Percentiles rank a stretch among this genome's conserved stretches.
Evolutionary conservation across 179 eudicot species (phyloP).

Genomic region (Carnegiea gigantea): DNA sequence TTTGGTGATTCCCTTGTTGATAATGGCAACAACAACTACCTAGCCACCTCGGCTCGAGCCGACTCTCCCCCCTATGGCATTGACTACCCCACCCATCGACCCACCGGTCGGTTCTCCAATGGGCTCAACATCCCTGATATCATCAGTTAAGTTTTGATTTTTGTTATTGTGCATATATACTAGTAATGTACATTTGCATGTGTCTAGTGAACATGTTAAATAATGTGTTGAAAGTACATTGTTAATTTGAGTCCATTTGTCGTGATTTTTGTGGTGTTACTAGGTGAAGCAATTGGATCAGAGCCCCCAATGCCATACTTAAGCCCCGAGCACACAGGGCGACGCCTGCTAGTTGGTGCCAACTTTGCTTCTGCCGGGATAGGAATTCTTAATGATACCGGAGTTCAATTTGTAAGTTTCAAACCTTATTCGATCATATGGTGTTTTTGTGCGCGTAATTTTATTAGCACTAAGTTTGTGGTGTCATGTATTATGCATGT

Average conservation of each 20-base stretch:
- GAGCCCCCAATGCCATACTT: constrained; percentile 76
- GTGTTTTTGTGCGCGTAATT: not conserved
- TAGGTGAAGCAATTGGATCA: constrained; percentile 62
- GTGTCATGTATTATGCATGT: too few species aligned
- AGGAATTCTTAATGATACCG: constrained; percentile 89
- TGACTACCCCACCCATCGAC: constrained; percentile 44
- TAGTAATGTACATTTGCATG: not conserved
- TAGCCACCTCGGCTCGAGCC: constrained; percentile 48
- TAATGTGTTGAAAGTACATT: not conserved
- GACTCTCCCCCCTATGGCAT: constrained; percentile 54
- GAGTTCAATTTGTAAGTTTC: constrained; percentile 73
- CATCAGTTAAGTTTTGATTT: constrained; percentile 46
- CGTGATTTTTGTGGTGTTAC: not conserved
- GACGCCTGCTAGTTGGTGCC: constrained; percentile 62
- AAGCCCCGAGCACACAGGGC: constrained; percentile 54
- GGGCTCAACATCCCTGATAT: constrained; percentile 66
- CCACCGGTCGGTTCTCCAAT: constrained; percentile 70
- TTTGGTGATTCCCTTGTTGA: constrained; percentile 67
- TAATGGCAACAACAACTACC: constrained; percentile 51
- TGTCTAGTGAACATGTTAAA: not conserved
- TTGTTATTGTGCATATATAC: too few species aligned
- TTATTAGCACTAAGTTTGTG: not conserved
- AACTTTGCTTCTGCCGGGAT: constrained; percentile 94
- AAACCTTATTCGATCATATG: not conserved
- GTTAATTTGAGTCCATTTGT: not conserved